Conservation (phyloP, 192 early-diverging fungal species). For the Coemansia sp. region DNA sequence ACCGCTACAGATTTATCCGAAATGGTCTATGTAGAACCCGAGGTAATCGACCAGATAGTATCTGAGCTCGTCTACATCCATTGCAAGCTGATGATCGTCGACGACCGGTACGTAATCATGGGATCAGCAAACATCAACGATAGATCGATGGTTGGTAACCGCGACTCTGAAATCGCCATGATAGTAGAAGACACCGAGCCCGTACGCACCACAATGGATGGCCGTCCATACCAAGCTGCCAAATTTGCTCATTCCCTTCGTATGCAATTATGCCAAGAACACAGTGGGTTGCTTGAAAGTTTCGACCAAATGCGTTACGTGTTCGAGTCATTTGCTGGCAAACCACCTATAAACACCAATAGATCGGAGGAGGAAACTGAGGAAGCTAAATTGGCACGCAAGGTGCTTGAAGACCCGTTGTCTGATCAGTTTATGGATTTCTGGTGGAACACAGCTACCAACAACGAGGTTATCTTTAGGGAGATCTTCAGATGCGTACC, state of each 20-base stretch:
- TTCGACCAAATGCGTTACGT: conserved; percentile 52
- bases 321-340: conserved; percentile 42
- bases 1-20: conserved; percentile 9
- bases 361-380: conserved; percentile 17
- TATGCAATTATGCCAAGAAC: conserved; percentile 76
- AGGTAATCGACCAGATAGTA: conserved; percentile 56
- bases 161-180: conserved; percentile 88
- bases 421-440: conserved; percentile 59
- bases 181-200: conserved; percentile 72
- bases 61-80: conserved; percentile 87
- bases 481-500: conserved; percentile 85
- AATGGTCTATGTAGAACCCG: conserved; percentile 21
- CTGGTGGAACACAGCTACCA: conserved; percentile 66
- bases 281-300: conserved; percentile 68
- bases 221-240: conserved; percentile 69
- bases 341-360: conserved; percentile 32
- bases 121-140: conserved; percentile 93
- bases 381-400: conserved; percentile 8
- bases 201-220: conserved; percentile 73
- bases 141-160: conserved; percentile 82
- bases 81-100: conserved; percentile 84
- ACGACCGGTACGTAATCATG: conserved; percentile 78
- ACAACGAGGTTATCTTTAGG: conserved; percentile 71
- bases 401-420: conserved; percentile 66
- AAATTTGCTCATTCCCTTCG: conserved; percentile 75